Evolutionary conservation across 768 basidiomycete species (phyloP), one percentile per base, ranked within the genome.

Genomic region (Astraeus odoratus): DNA sequence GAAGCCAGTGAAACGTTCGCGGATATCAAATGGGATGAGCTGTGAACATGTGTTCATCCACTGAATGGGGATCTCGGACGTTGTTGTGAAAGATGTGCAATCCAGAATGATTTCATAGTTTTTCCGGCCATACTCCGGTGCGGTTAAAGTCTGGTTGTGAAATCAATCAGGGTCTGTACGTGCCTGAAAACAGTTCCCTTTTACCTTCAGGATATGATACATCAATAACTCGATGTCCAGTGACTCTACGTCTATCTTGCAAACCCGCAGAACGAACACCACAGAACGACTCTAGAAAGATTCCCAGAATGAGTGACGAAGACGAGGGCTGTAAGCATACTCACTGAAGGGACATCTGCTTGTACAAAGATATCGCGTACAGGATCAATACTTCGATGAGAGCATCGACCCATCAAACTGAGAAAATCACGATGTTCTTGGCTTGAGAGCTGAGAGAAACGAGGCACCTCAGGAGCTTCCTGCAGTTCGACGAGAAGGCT

Each of bases 41-140:
- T 90, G 86, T 10, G 80, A 75, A 48, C 84, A 82, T 43, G 79
- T 83, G 61, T 84, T 87, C 37, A 91, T 58, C 84, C 85, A 89
- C 50, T 86, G 83, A 8, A 86, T 67, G 0, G 91, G 90, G 7
- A 91, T 69, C 62, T 91, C 86, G 0, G 87, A 86, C 8, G 75
- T 73, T 2, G 82, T 71, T 3, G 79, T 73, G 59, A 92, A 91
- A 8, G 74, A 75, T 27, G 89, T 91, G 64, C 83, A 90, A 53
- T 94, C 90, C 25, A 92, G 57, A 50, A 94, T 76, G 39, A 94
- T 67, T 38, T 90, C 85, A 57, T 83, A 87, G 3, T 58, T 47
- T 23, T 73, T 73, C 36, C 72, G 64, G 33, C 63, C 66, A 58
- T 81, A 75, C 13, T 57, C 61, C 6, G 75, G 63, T 7, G 71